Percentiles rank a stretch among this genome's conserved stretches.
phyloP scores from a whole-genome alignment of 345 rosid genomes.

The Euphorbia peplus region DNA sequence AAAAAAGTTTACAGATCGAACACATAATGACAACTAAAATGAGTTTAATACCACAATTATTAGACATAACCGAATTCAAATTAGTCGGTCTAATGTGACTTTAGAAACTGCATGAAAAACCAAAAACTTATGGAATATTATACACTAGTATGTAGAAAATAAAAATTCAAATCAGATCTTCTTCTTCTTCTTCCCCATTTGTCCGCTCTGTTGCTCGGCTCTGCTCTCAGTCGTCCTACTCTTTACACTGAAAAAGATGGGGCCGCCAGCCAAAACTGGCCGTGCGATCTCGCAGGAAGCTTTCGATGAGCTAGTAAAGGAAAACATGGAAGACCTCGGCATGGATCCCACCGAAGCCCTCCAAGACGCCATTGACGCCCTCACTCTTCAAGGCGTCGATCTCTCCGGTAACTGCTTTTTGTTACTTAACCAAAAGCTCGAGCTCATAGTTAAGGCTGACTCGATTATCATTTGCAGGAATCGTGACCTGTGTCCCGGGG shows the following conservation, averaged over 20 bases:
- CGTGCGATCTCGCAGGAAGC: slow-evolving; percentile 86
- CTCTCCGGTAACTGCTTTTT: slow-evolving; percentile 83
- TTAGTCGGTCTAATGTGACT: too few species aligned
- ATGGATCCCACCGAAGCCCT: slow-evolving; percentile 93
- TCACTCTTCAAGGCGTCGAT: slow-evolving; percentile 89
- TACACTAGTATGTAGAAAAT: too few species aligned
- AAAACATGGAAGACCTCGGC: slow-evolving; percentile 80
- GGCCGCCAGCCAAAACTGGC: slow-evolving; percentile 36
- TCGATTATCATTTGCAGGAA: slow-evolving; percentile 55
- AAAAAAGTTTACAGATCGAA: too few species aligned
- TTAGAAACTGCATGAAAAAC: too few species aligned
- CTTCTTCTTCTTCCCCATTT: too few species aligned
- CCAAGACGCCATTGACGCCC: slow-evolving; percentile 78
- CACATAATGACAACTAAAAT: too few species aligned
- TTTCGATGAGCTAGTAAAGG: slow-evolving; percentile 76
- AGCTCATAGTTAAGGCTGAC: too few species aligned
- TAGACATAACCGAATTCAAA: too few species aligned
- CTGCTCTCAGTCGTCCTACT: background rate
- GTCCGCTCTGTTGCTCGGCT: background rate
- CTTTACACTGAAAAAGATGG: slow-evolving; percentile 33
- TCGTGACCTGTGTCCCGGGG: slow-evolving; percentile 69
- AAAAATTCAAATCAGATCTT: slow-evolving; percentile 12
- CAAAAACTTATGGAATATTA: too few species aligned
- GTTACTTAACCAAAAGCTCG: too few species aligned
- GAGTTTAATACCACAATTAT: too few species aligned